Evolutionary conservation across 2,329 filamentous ascomycete species (phyloP), one percentile per base, ranked within the genome.

Genomic region (Lachnellula subtilissima): DNA sequence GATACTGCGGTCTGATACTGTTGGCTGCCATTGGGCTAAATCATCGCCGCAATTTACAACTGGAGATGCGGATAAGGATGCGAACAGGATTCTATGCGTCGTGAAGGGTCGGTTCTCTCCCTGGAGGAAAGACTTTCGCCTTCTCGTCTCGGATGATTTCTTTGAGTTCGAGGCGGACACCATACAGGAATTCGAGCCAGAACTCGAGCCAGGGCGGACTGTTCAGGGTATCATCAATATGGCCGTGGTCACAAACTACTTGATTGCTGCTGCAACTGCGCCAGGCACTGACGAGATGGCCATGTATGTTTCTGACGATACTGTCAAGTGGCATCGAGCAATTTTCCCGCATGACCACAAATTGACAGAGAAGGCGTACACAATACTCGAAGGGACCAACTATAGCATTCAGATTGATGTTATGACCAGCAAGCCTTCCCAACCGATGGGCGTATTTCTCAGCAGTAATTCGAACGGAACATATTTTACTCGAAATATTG

Each of bases 351-450:
- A 85, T 46, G 86, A 89, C 59, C 91, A 96, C 71, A 89, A 79
- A 43, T 73, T 92, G 66, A 81, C 91, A 59, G 88, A 96, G 70
- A 84, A 93, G 69, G 90, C 89, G 2, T 99, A 97, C 72, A 99
- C 94, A 0, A 82, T 99, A 48, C 80, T 99, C 42, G 93, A 97
- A 74, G 94, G 92, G 67, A 97, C 94, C 43, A 93, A 96, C 69
- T 97, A 99, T 76, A 97, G 93, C 75, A 91, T 99, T 65, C 93
- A 97, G 73, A 85, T 99, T 54, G 92, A 97, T 72, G 92, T 97
- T 61, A 86, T 93, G 81, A 90, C 87, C 1, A 78, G 78, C 40
- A 77, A 76, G 46, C 80, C 80, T 12, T 81, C 79, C 1, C 83
- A 81, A 39, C 83, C 87, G 0, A 93, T 96, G 83, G 95, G 94